These are phyloP conservation scores for Cystofilobasidium bisporidii DNA, from an alignment of 768 basidiomycete genomes.

Conservation along the genomic window DNA sequence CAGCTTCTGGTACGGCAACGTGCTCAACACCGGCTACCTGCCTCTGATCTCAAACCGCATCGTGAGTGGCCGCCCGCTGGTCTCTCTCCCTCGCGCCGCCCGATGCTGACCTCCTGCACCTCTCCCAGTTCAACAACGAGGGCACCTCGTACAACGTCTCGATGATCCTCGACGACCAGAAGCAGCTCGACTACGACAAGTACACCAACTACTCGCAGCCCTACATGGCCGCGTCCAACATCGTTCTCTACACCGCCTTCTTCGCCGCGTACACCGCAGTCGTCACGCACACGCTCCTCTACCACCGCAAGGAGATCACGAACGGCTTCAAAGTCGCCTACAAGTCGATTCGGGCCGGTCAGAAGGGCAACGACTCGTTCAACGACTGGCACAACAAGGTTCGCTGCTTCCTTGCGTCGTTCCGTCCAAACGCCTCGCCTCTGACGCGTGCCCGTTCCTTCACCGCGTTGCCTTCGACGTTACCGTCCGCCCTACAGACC, in stretches of 20 bases:
- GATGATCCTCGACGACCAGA: constrained; percentile 26
- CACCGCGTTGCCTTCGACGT: too few species aligned
- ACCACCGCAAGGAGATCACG: constrained; percentile 53
- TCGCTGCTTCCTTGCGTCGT: too few species aligned
- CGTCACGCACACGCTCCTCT: constrained; percentile 45
- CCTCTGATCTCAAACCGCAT: constrained; percentile 38
- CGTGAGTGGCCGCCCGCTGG: too few species aligned
- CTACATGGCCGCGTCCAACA: constrained; percentile 40
- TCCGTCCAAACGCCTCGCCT: too few species aligned
- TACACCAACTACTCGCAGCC: constrained; percentile 47
- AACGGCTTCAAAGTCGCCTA: constrained; percentile 41
- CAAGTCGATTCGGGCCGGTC: constrained; percentile 22
- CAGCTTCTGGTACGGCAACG: constrained; percentile 29
- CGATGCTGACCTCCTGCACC: too few species aligned
- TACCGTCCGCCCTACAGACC: neutral
- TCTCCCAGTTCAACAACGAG: constrained; percentile 41
- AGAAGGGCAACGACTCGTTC: constrained; percentile 25
- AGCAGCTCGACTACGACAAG: constrained; percentile 42
- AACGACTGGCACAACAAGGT: constrained; percentile 28
- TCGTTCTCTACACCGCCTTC: constrained; percentile 31
- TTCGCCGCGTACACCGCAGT: constrained; percentile 46
- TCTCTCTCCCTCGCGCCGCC: too few species aligned
- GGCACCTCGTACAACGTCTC: constrained; percentile 48
- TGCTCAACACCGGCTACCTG: constrained; percentile 38
- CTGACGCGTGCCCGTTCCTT: too few species aligned